These are phyloP conservation scores for Pogostemon cablin DNA, from an alignment of 257 asterid species.

Conservation along the genomic window DNA sequence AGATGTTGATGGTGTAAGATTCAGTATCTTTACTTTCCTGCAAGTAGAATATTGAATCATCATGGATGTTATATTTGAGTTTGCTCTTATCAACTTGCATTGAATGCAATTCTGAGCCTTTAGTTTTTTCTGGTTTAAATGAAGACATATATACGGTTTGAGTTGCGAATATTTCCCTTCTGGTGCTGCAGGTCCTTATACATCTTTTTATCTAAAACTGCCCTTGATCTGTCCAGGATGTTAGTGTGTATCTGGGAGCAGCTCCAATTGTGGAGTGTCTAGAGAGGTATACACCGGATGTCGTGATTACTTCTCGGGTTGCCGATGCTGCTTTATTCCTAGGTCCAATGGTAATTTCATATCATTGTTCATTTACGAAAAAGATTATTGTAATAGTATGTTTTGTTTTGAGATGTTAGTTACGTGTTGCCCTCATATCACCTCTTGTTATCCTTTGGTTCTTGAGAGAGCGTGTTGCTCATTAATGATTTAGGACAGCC, in stretches of 20 bases:
- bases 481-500: not conserved
- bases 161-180: constrained; percentile 12
- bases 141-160: constrained; percentile 13
- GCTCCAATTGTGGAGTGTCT: constrained; percentile 93
- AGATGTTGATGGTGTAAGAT: constrained; percentile 74
- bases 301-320: constrained; percentile 90
- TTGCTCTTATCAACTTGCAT: not conserved
- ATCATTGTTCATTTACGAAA: constrained; percentile 10
- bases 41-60: constrained; percentile 31
- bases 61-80: constrained; percentile 25
- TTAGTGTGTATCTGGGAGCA: constrained; percentile 93
- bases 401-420: constrained; percentile 31
- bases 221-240: constrained; percentile 55
- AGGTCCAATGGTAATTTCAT: constrained; percentile 79
- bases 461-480: constrained; percentile 23
- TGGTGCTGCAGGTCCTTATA: constrained; percentile 19
- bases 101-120: constrained; percentile 13
- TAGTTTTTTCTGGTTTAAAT: constrained; percentile 4
- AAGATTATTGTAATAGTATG: not conserved
- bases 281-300: constrained; percentile 73
- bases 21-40: constrained; percentile 39
- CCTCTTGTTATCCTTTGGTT: constrained; percentile 16
- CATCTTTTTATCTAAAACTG: constrained; percentile 3
- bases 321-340: constrained; percentile 97
- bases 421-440: constrained; percentile 9